Base-by-base conservation (phyloP, 331 rosid species). In the Acacia concinna region DNA sequence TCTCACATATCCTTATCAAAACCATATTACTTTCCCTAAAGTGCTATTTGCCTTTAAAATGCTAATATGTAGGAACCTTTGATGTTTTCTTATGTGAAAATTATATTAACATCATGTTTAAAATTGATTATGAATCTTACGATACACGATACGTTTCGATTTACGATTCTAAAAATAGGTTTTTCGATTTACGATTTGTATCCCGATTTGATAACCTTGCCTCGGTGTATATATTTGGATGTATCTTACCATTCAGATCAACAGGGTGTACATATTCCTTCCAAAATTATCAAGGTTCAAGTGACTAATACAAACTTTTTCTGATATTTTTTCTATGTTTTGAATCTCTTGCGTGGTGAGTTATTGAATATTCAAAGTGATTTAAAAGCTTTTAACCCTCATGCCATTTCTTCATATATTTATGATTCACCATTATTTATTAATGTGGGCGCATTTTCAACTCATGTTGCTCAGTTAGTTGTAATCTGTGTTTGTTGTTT, bases 401-500 rank as follows among this genome's bases (percentile, higher is more conserved):
- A 14, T n/a, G 18, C 73, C 32, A 38, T 21, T 38, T 23, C 73
- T 38, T 23, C 17, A 12, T 21, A 10, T 4, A 51, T 21, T 37
- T 37, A 38, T n/a, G 32, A 37, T 38, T 68, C 10, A 5, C 28
- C 73, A 21, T 38, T 21, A 40, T 68, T 51, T 7, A 76, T 62
- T 68, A 65, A 8, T 49, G 27, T 64, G 63, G 67, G 28, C 66
- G 56, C 74, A 41, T 70, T 40, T 73, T 66, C 65, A 34, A 44
- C 60, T 60, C 78, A 30, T 64, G 28, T 68, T 71, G 68, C 28
- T 46, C 66, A 66, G 57, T 65, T 56, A 31, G 79, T 81, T 78
- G 44, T 66, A 79, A 71, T 65, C 51, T 31, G 27, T 34, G 44
- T 41, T 81, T 38, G 31, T 77, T 71, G 83, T 68, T 73, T 75